Base-by-base conservation (phyloP, 2,329 filamentous ascomycete species). In the Chaetothyriales sp. region DNA sequence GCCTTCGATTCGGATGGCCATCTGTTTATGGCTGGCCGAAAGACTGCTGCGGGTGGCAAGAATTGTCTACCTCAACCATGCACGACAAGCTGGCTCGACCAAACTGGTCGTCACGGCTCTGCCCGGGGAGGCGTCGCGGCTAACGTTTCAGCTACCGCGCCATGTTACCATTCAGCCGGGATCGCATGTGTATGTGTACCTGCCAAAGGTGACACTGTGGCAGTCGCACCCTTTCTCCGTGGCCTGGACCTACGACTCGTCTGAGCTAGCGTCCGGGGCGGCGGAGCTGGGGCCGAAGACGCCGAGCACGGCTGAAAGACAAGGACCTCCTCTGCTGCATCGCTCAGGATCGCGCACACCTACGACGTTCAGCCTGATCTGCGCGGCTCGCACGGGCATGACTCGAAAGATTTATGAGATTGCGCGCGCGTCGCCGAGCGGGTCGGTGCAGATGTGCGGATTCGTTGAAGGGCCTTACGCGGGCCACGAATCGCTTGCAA, bases 381-480 rank as follows among this genome's bases (percentile, higher is more conserved):
- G 79, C 62, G 71, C 74, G 53, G 77, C 77, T 44, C 74, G 76
- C n/a, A 75, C 77, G n/a, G 80, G 80, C 55, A 77, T 83, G 70
- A 83, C 80, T 18, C 70, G 75, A 50, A 71, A 74, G 49, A 72
- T 83, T 44, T 81, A 78, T 70, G 72, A 82, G 55, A 69, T 69
- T 49, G 78, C 80, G 18, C 65, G 69, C 57, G 66, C 69, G 9
- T 66, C 69, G 9, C 73, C 76, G n/a, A 70, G 63, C 48, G 68
- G 73, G 52, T 71, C 67, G 6, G 70, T 82, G 58, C 67, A 69
- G 10, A 73, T 76, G 4, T 70, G 68, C 50, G 80, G 80, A 46
- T 74, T 75, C 61, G 73, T 83, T 58, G 80, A 83, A 65, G 80
- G 80, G 0, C 80, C 80, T 0, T 83, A 83, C 62, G 76, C 75